These are phyloP conservation scores for Sporothrix inflata DNA, from an alignment of 2,329 filamentous ascomycete species.

Conservation along the genomic window DNA sequence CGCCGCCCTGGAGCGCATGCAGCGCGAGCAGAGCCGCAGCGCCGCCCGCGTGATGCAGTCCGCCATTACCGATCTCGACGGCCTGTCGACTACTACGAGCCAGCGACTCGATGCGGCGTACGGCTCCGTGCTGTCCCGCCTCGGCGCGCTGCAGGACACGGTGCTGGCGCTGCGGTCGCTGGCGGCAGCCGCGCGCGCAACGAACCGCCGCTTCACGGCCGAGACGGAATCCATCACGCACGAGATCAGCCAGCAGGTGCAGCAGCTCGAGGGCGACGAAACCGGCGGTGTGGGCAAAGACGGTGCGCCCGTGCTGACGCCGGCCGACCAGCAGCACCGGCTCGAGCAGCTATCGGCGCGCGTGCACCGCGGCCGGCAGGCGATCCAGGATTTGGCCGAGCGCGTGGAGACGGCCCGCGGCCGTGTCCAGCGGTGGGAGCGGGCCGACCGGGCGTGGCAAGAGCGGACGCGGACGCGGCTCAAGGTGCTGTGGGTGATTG, in stretches of 20 bases:
- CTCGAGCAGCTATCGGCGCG: slow-evolving; percentile 65
- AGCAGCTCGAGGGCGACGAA: slow-evolving; percentile 6
- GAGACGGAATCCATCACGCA: slow-evolving; percentile 62
- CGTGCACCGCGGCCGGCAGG: slow-evolving; percentile 62
- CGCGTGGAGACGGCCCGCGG: slow-evolving; percentile 67
- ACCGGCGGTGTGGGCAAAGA: not conserved
- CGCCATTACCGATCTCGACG: slow-evolving; percentile 28
- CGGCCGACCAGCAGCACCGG: slow-evolving; percentile 65
- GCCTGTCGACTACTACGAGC: slow-evolving; percentile 60
- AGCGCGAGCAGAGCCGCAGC: slow-evolving; percentile 29
- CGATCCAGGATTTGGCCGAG: slow-evolving; percentile 61
- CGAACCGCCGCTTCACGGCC: slow-evolving; percentile 61
- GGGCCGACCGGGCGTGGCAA: slow-evolving; percentile 68
- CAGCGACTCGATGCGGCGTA: slow-evolving; percentile 73
- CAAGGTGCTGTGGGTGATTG: slow-evolving; percentile 65
- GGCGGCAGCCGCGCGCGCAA: slow-evolving; percentile 61
- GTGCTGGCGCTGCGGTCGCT: slow-evolving; percentile 68
- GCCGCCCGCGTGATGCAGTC: slow-evolving; percentile 29
- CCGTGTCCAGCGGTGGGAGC: slow-evolving; percentile 69
- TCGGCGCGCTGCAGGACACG: slow-evolving; percentile 65
- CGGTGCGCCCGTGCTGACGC: slow-evolving; percentile 59
- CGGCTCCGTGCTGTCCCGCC: slow-evolving; percentile 71
- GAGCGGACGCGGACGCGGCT: slow-evolving; percentile 67
- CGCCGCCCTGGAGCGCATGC: slow-evolving; percentile 31
- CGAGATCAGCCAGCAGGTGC: slow-evolving; percentile 64